These are phyloP conservation scores for Sugiyamaella castrensis DNA, from an alignment of 1,139 yeast species.

Conservation along the genomic window DNA sequence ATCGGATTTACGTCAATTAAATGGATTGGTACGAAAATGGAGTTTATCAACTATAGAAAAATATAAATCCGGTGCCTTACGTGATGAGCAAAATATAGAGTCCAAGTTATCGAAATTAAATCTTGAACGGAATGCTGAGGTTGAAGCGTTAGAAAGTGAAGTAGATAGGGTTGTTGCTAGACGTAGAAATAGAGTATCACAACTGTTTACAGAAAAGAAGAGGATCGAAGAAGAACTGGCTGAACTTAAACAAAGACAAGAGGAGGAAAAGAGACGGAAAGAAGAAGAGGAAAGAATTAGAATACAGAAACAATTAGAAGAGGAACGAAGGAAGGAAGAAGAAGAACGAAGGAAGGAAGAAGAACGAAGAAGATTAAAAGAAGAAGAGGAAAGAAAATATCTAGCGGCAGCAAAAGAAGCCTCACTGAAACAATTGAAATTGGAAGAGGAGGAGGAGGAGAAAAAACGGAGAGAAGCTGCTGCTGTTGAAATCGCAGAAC, in stretches of 20 bases:
- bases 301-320: conserved; percentile 19
- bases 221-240: conserved; percentile 11
- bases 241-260: conserved; percentile 17
- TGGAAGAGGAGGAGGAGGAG: conserved; percentile 18
- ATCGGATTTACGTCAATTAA: conserved; percentile 1
- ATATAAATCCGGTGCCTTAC: neutral
- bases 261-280: conserved; percentile 22
- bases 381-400: conserved; percentile 22
- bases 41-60: conserved; percentile 2
- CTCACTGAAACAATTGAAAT: conserved; percentile 20
- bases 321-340: conserved; percentile 23
- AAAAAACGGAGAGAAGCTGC: conserved; percentile 24
- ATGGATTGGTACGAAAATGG: conserved; percentile 7
- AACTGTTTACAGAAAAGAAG: conserved; percentile 19
- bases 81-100: conserved; percentile 3
- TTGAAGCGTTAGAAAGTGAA: neutral
- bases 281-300: conserved; percentile 26
- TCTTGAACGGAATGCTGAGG: neutral
- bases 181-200: conserved; percentile 16
- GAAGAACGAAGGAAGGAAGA: conserved; percentile 27
- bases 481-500: conserved; percentile 16
- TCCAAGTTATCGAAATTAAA: neutral
- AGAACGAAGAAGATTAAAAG: conserved; percentile 26
- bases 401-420: conserved; percentile 18
- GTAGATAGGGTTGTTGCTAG: neutral